Percentiles rank a stretch among this genome's conserved stretches.
Conservation (phyloP, 2,329 filamentous ascomycete species). For the Amauroascus niger region DNA sequence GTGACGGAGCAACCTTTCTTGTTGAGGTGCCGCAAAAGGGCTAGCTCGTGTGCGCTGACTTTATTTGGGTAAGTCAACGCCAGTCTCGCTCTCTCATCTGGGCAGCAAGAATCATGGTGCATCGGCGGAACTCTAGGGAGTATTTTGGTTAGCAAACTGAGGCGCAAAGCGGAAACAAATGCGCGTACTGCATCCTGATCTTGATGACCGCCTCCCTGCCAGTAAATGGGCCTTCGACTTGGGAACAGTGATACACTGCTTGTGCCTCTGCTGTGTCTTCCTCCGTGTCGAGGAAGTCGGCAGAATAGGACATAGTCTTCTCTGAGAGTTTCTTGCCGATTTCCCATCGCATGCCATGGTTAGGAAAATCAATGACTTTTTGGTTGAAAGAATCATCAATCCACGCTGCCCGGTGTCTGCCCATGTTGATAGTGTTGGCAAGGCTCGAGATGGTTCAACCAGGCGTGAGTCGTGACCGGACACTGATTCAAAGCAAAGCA, state of each 20-base stretch:
- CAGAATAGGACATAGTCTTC: background rate
- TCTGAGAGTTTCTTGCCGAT: background rate
- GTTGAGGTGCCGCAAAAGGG: background rate
- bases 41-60: background rate
- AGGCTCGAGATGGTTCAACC: too few relatives aligned
- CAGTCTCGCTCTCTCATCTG: background rate
- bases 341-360: background rate
- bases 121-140: background rate
- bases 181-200: conserved; percentile 7
- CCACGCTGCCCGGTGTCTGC: too few relatives aligned
- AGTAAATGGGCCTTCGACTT: background rate
- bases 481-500: too few relatives aligned
- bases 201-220: conserved; percentile 8
- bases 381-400: background rate
- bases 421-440: too few relatives aligned
- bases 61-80: background rate
- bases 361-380: background rate
- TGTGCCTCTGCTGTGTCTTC: background rate
- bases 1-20: conserved; percentile 2
- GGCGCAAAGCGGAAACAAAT: too few relatives aligned
- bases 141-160: too few relatives aligned
- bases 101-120: background rate
- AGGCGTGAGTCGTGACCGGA: too few relatives aligned
- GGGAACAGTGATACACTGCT: background rate
- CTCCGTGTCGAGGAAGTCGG: background rate